phyloP scores from a whole-genome alignment of 169 alveolate genomes.

The Cryptosporidium tyzzeri region DNA sequence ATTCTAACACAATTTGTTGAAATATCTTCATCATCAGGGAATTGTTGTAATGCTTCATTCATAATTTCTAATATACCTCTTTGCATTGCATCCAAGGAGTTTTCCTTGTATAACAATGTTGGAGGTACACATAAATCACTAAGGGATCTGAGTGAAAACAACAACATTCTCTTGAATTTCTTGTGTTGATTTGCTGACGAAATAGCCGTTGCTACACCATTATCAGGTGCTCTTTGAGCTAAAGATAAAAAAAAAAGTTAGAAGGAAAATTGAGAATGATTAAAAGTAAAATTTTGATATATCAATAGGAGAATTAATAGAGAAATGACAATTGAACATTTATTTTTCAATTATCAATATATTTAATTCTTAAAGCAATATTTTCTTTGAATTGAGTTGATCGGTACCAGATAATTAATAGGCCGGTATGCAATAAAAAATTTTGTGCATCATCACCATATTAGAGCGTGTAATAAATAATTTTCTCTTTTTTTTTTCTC shows the following conservation, averaged over 20 bases:
- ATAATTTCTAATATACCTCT: slow-evolving; percentile 87
- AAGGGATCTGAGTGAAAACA: slow-evolving; percentile 91
- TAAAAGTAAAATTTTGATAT: neutral
- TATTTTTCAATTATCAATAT: neutral
- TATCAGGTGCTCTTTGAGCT: slow-evolving; percentile 84
- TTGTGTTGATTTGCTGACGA: slow-evolving; percentile 91
- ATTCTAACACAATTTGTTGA: slow-evolving; percentile 85
- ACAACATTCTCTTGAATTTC: slow-evolving; percentile 92
- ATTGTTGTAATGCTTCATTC: slow-evolving; percentile 88
- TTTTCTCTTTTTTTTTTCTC: too few species aligned
- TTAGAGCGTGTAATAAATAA: neutral
- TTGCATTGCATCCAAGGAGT: slow-evolving; percentile 90
- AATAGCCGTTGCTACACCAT: slow-evolving; percentile 93
- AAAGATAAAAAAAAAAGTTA: neutral
- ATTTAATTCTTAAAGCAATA: neutral
- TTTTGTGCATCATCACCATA: neutral
- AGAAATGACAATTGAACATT: neutral
- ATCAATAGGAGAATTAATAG: neutral
- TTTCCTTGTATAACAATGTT: slow-evolving; percentile 88
- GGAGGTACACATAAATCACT: slow-evolving; percentile 92
- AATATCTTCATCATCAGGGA: slow-evolving; percentile 92
- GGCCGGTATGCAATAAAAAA: neutral
- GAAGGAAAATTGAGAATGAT: neutral
- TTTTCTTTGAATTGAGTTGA: neutral
- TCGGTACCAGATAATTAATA: neutral